These are phyloP conservation scores for Agroathelia rolfsii DNA, from an alignment of 1,284 basidiomycete species.

Conservation along the genomic window DNA sequence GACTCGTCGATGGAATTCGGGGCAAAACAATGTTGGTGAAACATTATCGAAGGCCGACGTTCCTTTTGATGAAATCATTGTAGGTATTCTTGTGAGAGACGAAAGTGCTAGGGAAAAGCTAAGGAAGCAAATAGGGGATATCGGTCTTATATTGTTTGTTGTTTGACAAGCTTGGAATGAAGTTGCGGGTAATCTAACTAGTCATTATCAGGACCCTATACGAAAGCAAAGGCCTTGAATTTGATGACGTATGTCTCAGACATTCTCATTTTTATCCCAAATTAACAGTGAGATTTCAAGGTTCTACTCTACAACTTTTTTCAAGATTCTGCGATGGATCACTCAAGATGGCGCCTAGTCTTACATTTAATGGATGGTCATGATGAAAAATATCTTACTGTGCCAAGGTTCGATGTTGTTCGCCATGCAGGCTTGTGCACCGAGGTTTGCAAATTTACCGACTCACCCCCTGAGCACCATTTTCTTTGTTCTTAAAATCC, in stretches of 20 bases:
- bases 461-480: conserved; percentile 2
- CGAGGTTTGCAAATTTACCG: too few species aligned
- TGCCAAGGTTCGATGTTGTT: conserved; percentile 41
- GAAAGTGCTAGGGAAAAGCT: conserved; percentile 40
- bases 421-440: conserved; percentile 49
- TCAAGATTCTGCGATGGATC: conserved; percentile 43
- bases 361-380: conserved; percentile 31
- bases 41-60: neutral
- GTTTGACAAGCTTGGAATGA: neutral
- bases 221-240: conserved; percentile 68
- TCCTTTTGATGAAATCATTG: neutral
- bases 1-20: conserved; percentile 68
- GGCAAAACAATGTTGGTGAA: conserved; percentile 50
- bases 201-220: conserved; percentile 51
- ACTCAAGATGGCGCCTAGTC: conserved; percentile 50
- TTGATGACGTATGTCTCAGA: conserved; percentile 57
- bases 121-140: conserved; percentile 43
- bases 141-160: conserved; percentile 52
- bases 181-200: too few species aligned
- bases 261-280: too few species aligned
- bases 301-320: conserved; percentile 68
- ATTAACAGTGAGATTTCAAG: conserved; percentile 26
- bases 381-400: conserved; percentile 14
- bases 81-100: conserved; percentile 63
- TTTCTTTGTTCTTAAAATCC: conserved; percentile 3